Evolutionary conservation across 2,329 filamentous ascomycete genomes (phyloP).

Genomic region (Colletotrichum horii): DNA sequence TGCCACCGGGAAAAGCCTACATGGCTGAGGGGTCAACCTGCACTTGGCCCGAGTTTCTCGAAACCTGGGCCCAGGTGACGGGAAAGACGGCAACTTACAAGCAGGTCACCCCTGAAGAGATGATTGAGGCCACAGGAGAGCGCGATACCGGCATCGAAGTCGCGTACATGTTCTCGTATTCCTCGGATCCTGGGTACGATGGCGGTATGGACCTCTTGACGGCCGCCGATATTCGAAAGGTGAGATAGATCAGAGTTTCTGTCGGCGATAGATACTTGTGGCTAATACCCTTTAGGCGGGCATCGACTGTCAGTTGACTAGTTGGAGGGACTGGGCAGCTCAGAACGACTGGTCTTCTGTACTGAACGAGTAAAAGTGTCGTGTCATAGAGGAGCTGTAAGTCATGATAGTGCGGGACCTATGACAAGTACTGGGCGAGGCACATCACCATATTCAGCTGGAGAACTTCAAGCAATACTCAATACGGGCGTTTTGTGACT

Average conservation of each 20-base stretch:
- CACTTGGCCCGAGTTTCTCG: conserved; percentile 51
- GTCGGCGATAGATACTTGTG: rapidly evolving
- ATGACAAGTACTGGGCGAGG: too few relatives aligned
- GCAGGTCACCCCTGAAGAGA: conserved; percentile 43
- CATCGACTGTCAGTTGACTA: conserved; percentile 49
- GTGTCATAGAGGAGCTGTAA: neutral
- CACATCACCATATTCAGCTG: neutral
- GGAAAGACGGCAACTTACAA: conserved; percentile 40
- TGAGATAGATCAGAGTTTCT: conserved; percentile 27
- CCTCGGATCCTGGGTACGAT: conserved; percentile 53
- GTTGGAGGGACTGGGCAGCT: conserved; percentile 38
- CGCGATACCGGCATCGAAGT: conserved; percentile 48
- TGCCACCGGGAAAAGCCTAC: conserved; percentile 53
- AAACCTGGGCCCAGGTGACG: conserved; percentile 43
- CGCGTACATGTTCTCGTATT: conserved; percentile 52
- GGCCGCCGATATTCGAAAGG: conserved; percentile 48
- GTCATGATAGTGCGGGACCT: rapidly evolving
- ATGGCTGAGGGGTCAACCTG: conserved; percentile 52
- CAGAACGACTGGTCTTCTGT: conserved; percentile 39
- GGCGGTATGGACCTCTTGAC: conserved; percentile 48
- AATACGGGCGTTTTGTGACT: neutral
- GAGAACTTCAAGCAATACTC: neutral
- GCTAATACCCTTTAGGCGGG: neutral
- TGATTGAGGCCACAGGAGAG: conserved; percentile 42
- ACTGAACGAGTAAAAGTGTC: conserved; percentile 7